Evolutionary conservation across 257 asterid species (phyloP).

Genomic region (Petunia secreta): DNA sequence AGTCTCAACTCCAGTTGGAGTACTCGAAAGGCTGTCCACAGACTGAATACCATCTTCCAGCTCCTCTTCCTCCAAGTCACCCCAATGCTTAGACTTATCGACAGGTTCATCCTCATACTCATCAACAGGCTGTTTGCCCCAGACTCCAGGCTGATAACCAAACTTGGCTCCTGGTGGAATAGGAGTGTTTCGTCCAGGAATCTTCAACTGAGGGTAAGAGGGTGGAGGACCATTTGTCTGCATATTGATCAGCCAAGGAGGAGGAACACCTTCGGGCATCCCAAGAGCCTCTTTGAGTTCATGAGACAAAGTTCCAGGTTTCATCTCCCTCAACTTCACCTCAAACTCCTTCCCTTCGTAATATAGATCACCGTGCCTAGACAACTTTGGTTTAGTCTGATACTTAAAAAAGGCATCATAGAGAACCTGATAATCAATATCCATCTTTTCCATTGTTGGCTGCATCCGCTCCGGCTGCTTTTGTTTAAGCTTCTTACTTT

Average conservation of each 20-base stretch:
- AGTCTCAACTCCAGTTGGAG: too few relatives aligned
- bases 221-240: constrained; percentile 99
- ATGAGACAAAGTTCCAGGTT: constrained; percentile 32
- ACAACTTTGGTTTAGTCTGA: too few relatives aligned
- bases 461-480: too few relatives aligned
- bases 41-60: constrained; percentile 43
- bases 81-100: constrained; percentile 91
- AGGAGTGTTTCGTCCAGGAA: constrained; percentile 93
- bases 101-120: constrained; percentile 94
- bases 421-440: too few relatives aligned
- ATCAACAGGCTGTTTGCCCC: constrained; percentile 98
- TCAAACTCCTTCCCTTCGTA: constrained; percentile 95
- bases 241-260: constrained; percentile 98
- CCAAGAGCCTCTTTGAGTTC: constrained; percentile 93
- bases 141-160: constrained; percentile 89
- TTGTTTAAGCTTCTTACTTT: too few relatives aligned
- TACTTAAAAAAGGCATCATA: too few relatives aligned
- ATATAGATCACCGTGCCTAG: constrained; percentile 74
- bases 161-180: constrained; percentile 92
- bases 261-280: constrained; percentile 97
- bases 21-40: constrained; percentile 88
- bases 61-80: constrained; percentile 84
- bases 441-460: too few relatives aligned
- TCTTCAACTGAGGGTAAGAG: constrained; percentile 85
- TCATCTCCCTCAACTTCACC: constrained; percentile 93